Base-by-base conservation (phyloP, 805 yeast genomes). In the Saccharomycopsis amapae region DNA sequence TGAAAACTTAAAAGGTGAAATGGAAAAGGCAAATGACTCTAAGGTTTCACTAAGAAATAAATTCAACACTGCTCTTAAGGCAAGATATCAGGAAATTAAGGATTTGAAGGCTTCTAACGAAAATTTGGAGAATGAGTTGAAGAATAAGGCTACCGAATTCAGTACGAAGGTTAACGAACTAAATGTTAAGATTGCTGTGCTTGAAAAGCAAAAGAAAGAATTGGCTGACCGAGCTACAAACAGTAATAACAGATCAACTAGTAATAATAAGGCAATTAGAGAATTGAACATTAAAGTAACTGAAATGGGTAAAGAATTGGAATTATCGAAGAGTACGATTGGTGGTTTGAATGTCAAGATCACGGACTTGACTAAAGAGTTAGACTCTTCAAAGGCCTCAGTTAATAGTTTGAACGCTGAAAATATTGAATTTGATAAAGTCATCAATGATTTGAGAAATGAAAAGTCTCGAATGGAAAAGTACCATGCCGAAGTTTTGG, bases 351-450 rank as follows among this genome's bases (percentile, higher is more conserved):
- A 48, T 3, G 7, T 34, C 7, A 31, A 44, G 26, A 37, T 43
- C 15, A 36, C 10, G 24, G 44, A 38, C 3, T 40, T 45, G 19
- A 44, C 31, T 19, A 37, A 45, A 25, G 17, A 48, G 47, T 55
- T 51, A 55, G 56, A 52, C 62, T 57, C 58, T 5, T 53, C 60
- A 3, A 58, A 57, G 39, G 55, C 56, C 5, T 63, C 64, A 6
- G 59, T 71, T 24, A 63, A 65, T 30, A 65, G 62, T 4, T 59
- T 78, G 35, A 73, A 61, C 38, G 48, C 55, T 5, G 63, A 69
- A 48, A 50, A 38, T 9, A 30, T 25, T 33, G 20, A 23, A 20
- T 37, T 37, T 37, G 40, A 37, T 25, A 37, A 37, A 23, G 19
- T n/a, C 28, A 37, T 68, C 12, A 59, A 58, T 6, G 61, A 58